Base-by-base conservation (phyloP, 2,329 filamentous ascomycete genomes). In the Cladosporium sp. region DNA sequence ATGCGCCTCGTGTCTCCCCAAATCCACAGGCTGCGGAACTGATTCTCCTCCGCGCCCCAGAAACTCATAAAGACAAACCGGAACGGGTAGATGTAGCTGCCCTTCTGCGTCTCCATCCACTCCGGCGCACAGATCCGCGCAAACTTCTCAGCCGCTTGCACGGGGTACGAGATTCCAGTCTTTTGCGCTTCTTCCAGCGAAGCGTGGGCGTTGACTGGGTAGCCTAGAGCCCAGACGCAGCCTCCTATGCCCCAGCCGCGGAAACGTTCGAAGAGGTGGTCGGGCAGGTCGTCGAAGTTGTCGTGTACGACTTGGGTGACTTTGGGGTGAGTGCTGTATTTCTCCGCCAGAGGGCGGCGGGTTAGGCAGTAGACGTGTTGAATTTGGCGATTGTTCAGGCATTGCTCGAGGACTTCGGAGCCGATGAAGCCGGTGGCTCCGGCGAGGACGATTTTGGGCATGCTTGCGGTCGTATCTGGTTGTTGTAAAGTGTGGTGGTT, bases 341-440 rank as follows among this genome's bases (percentile, higher is more conserved):
- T 58, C 12, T 61, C 60, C 45, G 58, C 52, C 40, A 72, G 66
- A 1, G 67, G 65, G 22, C 66, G 65, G 37, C 70, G 68, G 24
- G 65, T 67, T 13, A 73, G 61, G 64, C 65, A 64, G 65, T 69
- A 70, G 61, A 72, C 61, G 62, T 71, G 67, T 2, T 76, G 78
- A 69, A 87, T 80, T 63, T 71, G 70, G 17, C 76, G 70, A 65
- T 80, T 74, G 3, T 60, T 61, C 55, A 86, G 75, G 65, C 78
- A 80, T 62, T 80, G 77, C 8, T 72, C 68, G 53, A 86, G 75
- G 28, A 84, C 75, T 64, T 80, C 79, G 28, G 71, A 65, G 56
- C 83, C 84, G 57, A 84, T 76, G 64, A 78, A 78, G 61, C 84
- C 83, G n/a, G 82, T 86, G 20, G 74, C 74, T 48, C 83, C 83